A percentile compares a stretch with the other conserved stretches of the same genome.
Evolutionary conservation across 495 filamentous ascomycete genomes (phyloP).

Genomic region (Aspergillus sclerotiicarbonarius): DNA sequence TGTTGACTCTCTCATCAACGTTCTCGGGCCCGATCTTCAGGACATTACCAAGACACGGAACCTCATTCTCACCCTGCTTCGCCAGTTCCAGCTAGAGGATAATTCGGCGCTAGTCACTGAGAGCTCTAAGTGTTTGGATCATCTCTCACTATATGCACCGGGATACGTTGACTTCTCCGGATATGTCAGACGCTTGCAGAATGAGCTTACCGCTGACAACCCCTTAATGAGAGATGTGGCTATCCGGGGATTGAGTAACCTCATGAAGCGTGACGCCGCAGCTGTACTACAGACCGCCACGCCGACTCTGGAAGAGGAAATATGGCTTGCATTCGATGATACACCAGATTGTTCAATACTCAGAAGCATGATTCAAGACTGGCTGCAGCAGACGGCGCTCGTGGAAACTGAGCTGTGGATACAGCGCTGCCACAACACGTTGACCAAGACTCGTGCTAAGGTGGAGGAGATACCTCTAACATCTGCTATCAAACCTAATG

Average conservation of each 20-base stretch:
- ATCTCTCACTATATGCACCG: conserved; percentile 88
- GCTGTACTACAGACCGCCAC: conserved; percentile 72
- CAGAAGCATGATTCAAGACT: conserved; percentile 79
- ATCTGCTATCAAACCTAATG: conserved; percentile 49
- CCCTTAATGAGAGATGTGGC: conserved; percentile 72
- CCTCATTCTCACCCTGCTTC: conserved; percentile 81
- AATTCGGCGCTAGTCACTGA: conserved; percentile 70
- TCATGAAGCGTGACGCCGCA: conserved; percentile 89
- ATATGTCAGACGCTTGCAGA: conserved; percentile 81
- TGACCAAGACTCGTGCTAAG: conserved; percentile 79
- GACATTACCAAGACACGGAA: conserved; percentile 90
- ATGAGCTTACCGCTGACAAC: conserved; percentile 65
- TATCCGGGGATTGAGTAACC: conserved; percentile 83
- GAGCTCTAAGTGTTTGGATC: conserved; percentile 81
- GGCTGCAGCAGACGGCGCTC: conserved; percentile 84
- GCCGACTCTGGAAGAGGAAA: conserved; percentile 77
- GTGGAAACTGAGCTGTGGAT: conserved; percentile 79
- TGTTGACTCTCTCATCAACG: conserved; percentile 93
- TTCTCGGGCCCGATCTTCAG: conserved; percentile 91
- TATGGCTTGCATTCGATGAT: conserved; percentile 85
- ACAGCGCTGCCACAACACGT: conserved; percentile 77
- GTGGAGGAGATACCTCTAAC: conserved; percentile 47
- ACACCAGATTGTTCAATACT: conserved; percentile 72
- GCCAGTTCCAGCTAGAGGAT: conserved; percentile 78
- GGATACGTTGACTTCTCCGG: conserved; percentile 75